Evolutionary conservation across 371 early-diverging fungal genomes (phyloP).

Genomic region (Zopfochytrium polystomum): DNA sequence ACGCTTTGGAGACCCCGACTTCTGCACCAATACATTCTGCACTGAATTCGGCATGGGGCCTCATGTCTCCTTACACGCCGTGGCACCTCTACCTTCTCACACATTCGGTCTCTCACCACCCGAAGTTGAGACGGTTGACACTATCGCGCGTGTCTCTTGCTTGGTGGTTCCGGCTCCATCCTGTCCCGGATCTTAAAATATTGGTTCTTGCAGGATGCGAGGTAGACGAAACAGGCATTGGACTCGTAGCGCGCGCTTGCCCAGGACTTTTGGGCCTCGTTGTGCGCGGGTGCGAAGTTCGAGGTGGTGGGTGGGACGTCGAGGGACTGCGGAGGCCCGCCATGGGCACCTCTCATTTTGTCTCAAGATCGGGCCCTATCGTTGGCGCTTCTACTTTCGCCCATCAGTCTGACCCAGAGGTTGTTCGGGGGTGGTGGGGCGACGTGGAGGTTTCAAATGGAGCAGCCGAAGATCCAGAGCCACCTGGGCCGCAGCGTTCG

Average conservation of each 20-base stretch:
- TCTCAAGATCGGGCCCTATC: too few relatives aligned
- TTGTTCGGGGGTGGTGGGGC: constrained; percentile 11
- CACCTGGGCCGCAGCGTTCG: too few relatives aligned
- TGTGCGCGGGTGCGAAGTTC: constrained; percentile 30
- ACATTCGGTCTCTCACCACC: constrained; percentile 13
- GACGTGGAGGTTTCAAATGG: background rate
- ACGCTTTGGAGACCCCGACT: too few relatives aligned
- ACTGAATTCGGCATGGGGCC: constrained; percentile 16
- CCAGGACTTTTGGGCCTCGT: constrained; percentile 17
- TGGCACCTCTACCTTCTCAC: constrained; percentile 30
- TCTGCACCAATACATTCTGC: background rate
- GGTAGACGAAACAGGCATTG: constrained; percentile 36
- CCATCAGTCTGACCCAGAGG: too few relatives aligned
- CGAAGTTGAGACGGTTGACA: constrained; percentile 20
- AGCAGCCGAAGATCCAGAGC: too few relatives aligned
- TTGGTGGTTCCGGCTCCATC: constrained; percentile 41
- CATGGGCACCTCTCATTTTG: too few relatives aligned
- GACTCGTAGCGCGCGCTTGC: constrained; percentile 29
- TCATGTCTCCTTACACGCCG: constrained; percentile 27
- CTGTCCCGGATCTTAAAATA: constrained; percentile 14
- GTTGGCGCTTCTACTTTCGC: too few relatives aligned
- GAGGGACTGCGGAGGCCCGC: constrained; percentile 22
- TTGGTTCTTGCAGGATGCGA: constrained; percentile 32
- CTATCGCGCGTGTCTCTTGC: constrained; percentile 31
- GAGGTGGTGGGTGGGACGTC: constrained; percentile 31